Conservation (phyloP, 257 asterid genomes). For the Vinca minor region DNA sequence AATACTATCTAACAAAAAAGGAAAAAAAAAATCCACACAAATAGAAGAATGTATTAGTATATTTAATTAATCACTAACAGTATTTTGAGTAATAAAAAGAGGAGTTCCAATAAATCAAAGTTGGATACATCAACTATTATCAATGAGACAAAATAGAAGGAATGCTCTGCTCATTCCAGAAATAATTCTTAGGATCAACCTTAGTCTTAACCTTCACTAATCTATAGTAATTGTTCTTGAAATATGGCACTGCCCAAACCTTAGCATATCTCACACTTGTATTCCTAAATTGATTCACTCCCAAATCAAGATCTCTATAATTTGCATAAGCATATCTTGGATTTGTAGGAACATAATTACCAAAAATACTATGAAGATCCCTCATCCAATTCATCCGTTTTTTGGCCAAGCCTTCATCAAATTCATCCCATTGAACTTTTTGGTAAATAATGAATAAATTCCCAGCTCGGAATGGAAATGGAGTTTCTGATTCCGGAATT, state of each 20-base stretch:
- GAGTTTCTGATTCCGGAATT: background rate
- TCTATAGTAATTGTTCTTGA: constrained; percentile 15
- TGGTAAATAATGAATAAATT: background rate
- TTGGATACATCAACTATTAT: too few species aligned
- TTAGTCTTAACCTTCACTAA: constrained; percentile 10
- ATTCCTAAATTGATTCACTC: constrained; percentile 7
- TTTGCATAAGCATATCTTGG: constrained; percentile 7
- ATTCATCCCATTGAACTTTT: constrained; percentile 2
- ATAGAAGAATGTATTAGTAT: too few species aligned
- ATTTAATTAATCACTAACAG: too few species aligned
- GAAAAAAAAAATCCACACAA: too few species aligned
- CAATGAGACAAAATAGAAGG: constrained; percentile 2
- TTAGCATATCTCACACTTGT: constrained; percentile 9
- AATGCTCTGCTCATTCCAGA: constrained; percentile 19
- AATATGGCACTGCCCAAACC: constrained; percentile 9
- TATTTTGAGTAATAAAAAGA: too few species aligned
- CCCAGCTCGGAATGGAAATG: constrained; percentile 1
- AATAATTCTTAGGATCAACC: constrained; percentile 17
- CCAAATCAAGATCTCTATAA: constrained; percentile 9
- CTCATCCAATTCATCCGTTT: background rate
- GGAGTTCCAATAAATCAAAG: too few species aligned
- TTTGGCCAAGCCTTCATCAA: background rate
- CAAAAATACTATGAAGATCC: background rate
- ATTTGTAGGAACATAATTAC: background rate
- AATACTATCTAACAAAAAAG: too few species aligned